Base-by-base conservation (phyloP, 371 early-diverging fungal genomes). In the Lichtheimia corymbifera region DNA sequence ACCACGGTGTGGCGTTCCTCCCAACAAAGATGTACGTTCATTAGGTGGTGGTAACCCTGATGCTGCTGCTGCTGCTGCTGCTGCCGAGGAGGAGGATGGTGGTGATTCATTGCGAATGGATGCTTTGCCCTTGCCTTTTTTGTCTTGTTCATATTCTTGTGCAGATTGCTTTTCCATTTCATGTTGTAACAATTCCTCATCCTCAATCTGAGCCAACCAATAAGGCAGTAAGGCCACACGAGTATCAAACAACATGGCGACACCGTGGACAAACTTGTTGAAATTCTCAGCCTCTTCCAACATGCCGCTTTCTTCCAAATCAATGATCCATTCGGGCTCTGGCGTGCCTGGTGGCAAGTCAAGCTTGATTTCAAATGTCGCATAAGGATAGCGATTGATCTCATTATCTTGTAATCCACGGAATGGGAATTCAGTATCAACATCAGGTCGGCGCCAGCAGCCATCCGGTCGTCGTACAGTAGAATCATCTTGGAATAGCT, bases 211-310 rank as follows among this genome's bases (percentile, higher is more conserved):
- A 24, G 95, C 93, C 30, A 91, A 79, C 99, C 99, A 99, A 79
- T 97, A 98, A 11, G 99, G 99, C 58, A 99, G 85, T 49, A 96
- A 82, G 15, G 88, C 83, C 7, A 99, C 95, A 41, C 91, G 85
- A 25, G 82, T 80, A 64, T 95, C 95, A 61, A 98, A 88, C 62
- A 99, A 86, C 35, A 96, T 91, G 5, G 98, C 91, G 22, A 92
- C 86, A 67, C 99, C 99, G 74, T 99, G 99, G 45, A 98, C 90
- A 79, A 96, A 99, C 77, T 99, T 99, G 65, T 92, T 92, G 81
- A 99, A 99, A 76, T 97, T 97, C 59, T 96, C 96, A 9, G 98
- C 98, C 43, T 95, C 96, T 73, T 97, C 96, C 24, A 99, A 93
- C 62, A 99, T 83, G 55, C 93, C 90, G 63, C 91, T 89, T 52